Percentiles rank a stretch among this genome's conserved stretches.
Evolutionary conservation across 768 basidiomycete species (phyloP).

Genomic region (Kwoniella dendrophila): DNA sequence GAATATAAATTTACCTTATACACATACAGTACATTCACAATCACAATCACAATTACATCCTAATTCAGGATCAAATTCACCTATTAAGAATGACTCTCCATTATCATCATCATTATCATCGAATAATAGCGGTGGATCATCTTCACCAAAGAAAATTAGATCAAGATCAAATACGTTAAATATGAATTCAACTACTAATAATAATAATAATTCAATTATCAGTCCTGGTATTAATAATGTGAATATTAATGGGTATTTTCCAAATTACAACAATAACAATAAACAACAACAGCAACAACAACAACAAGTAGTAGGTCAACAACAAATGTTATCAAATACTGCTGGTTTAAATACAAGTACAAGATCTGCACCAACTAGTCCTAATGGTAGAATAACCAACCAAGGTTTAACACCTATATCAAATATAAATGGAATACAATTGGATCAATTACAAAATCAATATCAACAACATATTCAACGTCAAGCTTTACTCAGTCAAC

Average conservation of each 20-base stretch:
- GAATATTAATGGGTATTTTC: background rate
- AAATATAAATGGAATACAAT: slow-evolving; percentile 3
- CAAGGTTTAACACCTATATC: slow-evolving; percentile 9
- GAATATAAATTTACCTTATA: background rate
- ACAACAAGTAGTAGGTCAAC: no score
- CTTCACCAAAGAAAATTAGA: background rate
- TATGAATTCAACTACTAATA: background rate
- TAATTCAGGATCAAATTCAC: background rate
- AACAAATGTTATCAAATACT: background rate
- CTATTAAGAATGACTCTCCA: no score
- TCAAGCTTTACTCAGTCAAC: background rate
- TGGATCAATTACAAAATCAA: slow-evolving; percentile 1
- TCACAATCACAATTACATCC: background rate
- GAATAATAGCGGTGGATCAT: background rate
- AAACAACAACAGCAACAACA: no score
- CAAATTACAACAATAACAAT: no score
- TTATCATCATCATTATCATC: background rate
- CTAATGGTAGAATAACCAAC: slow-evolving; percentile 5
- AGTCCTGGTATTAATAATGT: background rate
- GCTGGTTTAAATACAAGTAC: background rate
- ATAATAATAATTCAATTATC: background rate
- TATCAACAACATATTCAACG: background rate
- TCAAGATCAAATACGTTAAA: background rate
- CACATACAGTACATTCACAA: background rate
- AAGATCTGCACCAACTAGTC: slow-evolving; percentile 20